Evolutionary conservation across 495 filamentous ascomycete genomes (phyloP).

Genomic region (Podospora sp.): DNA sequence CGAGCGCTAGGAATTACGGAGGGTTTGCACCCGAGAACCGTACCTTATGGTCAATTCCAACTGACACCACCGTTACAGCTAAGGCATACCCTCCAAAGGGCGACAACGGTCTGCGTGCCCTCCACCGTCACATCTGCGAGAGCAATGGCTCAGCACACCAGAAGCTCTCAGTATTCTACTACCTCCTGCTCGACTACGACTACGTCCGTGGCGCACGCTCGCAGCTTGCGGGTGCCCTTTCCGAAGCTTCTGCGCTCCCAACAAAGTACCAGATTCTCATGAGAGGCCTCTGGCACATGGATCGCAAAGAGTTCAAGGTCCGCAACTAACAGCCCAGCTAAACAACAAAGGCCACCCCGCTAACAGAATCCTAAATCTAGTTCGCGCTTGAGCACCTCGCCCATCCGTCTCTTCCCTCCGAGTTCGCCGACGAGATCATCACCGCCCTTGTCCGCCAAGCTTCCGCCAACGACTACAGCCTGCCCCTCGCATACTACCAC

Average conservation of each 20-base stretch:
- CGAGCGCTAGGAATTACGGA: slow-evolving; percentile 68
- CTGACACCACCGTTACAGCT: slow-evolving; percentile 41
- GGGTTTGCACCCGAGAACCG: slow-evolving; percentile 48
- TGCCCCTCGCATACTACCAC: slow-evolving; percentile 76
- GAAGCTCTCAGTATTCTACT: slow-evolving; percentile 78
- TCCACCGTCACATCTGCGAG: slow-evolving; percentile 65
- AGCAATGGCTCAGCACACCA: slow-evolving; percentile 64
- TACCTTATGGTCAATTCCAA: not conserved
- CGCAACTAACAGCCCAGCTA: not conserved
- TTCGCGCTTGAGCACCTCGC: slow-evolving; percentile 71
- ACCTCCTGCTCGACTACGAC: slow-evolving; percentile 75
- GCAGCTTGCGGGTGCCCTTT: slow-evolving; percentile 57
- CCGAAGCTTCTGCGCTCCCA: slow-evolving; percentile 54
- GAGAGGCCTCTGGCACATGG: slow-evolving; percentile 79
- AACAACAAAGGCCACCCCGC: slow-evolving; percentile 3
- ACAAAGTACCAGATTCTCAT: slow-evolving; percentile 74
- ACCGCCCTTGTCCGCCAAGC: slow-evolving; percentile 64
- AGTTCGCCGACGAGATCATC: slow-evolving; percentile 80
- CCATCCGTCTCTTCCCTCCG: slow-evolving; percentile 73
- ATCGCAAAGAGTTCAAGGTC: slow-evolving; percentile 65
- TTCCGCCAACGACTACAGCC: slow-evolving; percentile 60
- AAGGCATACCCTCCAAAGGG: slow-evolving; percentile 71
- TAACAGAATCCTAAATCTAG: slow-evolving; percentile 39
- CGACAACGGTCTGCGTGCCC: slow-evolving; percentile 62
- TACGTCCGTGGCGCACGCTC: slow-evolving; percentile 44